These are phyloP conservation scores for Tricholoma flavovirens DNA, from an alignment of 768 basidiomycete genomes.

Conservation along the genomic window DNA sequence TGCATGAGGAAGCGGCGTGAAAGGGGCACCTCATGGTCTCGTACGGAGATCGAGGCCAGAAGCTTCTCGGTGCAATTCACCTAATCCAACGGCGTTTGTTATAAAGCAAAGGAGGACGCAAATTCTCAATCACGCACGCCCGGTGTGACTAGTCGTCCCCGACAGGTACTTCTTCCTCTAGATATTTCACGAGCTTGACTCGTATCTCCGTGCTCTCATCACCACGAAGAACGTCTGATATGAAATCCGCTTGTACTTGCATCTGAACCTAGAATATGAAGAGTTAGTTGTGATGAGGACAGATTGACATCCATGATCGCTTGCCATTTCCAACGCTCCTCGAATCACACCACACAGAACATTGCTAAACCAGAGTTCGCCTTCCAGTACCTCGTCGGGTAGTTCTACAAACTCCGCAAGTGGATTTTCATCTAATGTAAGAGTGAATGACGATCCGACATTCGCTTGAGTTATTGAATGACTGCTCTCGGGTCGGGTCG, in stretches of 20 bases:
- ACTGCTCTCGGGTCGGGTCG: slow-evolving; percentile 39
- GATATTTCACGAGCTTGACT: slow-evolving; percentile 82
- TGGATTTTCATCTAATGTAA: slow-evolving; percentile 94
- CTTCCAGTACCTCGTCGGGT: slow-evolving; percentile 87
- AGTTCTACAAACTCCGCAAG: slow-evolving; percentile 95
- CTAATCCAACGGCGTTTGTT: background rate
- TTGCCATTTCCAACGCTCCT: slow-evolving; percentile 94
- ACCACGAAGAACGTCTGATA: slow-evolving; percentile 87
- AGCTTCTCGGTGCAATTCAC: background rate
- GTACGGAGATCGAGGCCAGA: background rate
- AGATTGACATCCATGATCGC: slow-evolving; percentile 14
- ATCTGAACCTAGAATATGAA: slow-evolving; percentile 74
- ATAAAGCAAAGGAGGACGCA: background rate
- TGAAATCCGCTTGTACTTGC: slow-evolving; percentile 85
- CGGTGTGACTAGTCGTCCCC: slow-evolving; percentile 81
- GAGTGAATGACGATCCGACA: slow-evolving; percentile 62
- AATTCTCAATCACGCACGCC: background rate
- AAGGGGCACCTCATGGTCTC: background rate
- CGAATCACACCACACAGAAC: slow-evolving; percentile 90
- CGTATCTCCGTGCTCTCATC: slow-evolving; percentile 93
- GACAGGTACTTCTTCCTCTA: slow-evolving; percentile 94
- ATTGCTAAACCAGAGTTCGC: slow-evolving; percentile 96
- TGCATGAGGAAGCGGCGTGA: background rate
- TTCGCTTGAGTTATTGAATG: slow-evolving; percentile 34
- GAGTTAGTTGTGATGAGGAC: background rate